Evolutionary conservation across 164 flowering plant genomes (phyloP), one percentile per base, ranked within the genome.

Genomic region (Magnolia officinalis): DNA sequence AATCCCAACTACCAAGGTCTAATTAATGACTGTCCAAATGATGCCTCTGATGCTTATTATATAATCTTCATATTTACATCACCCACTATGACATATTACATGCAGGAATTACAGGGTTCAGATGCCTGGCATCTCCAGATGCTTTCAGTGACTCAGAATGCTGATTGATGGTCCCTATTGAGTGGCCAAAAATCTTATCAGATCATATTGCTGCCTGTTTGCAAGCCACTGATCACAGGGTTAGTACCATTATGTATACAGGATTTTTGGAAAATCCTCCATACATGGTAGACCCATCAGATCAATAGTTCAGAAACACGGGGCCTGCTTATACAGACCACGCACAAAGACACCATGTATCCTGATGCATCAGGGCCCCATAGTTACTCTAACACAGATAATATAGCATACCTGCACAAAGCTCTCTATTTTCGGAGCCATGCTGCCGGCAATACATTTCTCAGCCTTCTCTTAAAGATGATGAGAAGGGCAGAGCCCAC

Each of bases 401-500:
- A 55, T 11, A 55, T 55, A 55, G 61, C 67, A 64, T 64, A 64
- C 67, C 67, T 6, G 67, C 67, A 64, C 21, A 19, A 51, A n/a
- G 11, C 50, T 45, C 64, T 55, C 61, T 52, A 83, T 63, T 72
- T 81, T 65, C 67, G 76, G 31, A 80, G 67, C 84, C 81, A 82
- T 61, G 81, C 29, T 16, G 77, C 76, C 0, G 83, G 82, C 10
- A 73, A 24, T 31, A 81, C 16, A 65, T 67, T 79, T 77, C 69
- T 71, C 19, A 88, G 70, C 78, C 80, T 87, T 67, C 80, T 82
- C 77, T 78, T 84, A 52, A 86, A 80, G 75, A 80, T 74, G 18
- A 75, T 20, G 37, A 72, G 24, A 45, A 88, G 74, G 66, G 85
- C 83, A 23, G 88, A 79, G 13, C 93, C 89, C 72, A 90, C 78